phyloP scores from a whole-genome alignment of 2,329 filamentous ascomycete species.

The Aureobasidium uvarum region DNA sequence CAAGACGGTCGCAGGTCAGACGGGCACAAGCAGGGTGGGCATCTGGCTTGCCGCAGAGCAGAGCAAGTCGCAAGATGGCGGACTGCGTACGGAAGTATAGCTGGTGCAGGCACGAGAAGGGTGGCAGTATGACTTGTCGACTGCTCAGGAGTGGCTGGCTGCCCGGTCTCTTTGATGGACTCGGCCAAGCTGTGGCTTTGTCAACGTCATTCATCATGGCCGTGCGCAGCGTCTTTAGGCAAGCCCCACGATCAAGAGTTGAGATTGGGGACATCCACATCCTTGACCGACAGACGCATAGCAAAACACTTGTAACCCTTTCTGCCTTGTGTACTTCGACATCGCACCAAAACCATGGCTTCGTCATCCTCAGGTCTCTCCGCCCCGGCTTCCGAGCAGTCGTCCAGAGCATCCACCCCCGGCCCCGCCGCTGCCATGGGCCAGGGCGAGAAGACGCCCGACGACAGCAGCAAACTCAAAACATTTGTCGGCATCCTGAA shows the following conservation, averaged over 20 bases:
- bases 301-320: conserved; percentile 9
- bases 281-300: conserved; percentile 9
- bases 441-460: conserved; percentile 60
- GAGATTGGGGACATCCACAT: not conserved
- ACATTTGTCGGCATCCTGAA: conserved; percentile 84
- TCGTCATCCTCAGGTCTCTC: conserved; percentile 23
- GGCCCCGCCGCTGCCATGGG: conserved; percentile 31
- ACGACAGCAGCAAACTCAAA: conserved; percentile 83
- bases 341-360: conserved; percentile 21
- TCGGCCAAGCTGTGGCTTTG: not conserved
- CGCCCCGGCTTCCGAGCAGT: conserved; percentile 19
- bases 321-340: not conserved
- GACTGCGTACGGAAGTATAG: not conserved
- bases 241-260: conserved; percentile 16
- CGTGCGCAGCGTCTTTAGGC: not conserved
- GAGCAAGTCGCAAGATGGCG: not conserved
- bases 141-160: not conserved
- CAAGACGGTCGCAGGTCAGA: conserved; percentile 7
- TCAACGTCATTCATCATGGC: conserved; percentile 1
- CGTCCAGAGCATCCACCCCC: conserved; percentile 22
- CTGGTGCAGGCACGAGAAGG: not conserved
- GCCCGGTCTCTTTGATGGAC: too few relatives aligned
- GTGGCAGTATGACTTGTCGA: conserved; percentile 1
- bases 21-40: not conserved
- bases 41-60: not conserved